Conservation (phyloP, 1,139 yeast genomes). For the Pichia sp. region DNA sequence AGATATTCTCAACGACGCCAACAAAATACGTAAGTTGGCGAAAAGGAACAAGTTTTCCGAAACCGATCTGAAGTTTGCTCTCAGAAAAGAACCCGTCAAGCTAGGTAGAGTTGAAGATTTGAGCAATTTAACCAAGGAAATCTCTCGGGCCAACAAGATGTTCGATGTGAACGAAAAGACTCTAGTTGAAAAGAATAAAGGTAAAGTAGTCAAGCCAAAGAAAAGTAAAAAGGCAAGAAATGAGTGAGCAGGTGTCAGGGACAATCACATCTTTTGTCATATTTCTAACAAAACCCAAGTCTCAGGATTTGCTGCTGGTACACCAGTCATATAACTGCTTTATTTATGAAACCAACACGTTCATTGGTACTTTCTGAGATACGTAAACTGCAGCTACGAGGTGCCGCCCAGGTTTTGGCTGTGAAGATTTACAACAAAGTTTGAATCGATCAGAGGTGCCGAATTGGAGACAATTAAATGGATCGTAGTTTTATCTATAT, state of each 20-base stretch:
- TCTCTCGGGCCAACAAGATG: slow-evolving; percentile 73
- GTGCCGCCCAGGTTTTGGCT: too few relatives aligned
- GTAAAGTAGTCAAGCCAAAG: not conserved
- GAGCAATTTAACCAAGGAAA: slow-evolving; percentile 62
- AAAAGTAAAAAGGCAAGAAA: slow-evolving; percentile 1
- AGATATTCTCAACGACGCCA: slow-evolving; percentile 60
- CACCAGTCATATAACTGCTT: too few relatives aligned
- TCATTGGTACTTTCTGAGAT: too few relatives aligned
- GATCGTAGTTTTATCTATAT: too few relatives aligned
- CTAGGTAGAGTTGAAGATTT: slow-evolving; percentile 80
- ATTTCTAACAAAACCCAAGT: not conserved
- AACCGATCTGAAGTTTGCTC: slow-evolving; percentile 81
- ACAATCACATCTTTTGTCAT: not conserved
- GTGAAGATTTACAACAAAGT: too few relatives aligned
- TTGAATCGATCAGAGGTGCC: too few relatives aligned
- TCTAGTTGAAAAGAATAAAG: slow-evolving; percentile 1
- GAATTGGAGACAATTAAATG: too few relatives aligned
- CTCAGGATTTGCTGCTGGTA: too few relatives aligned
- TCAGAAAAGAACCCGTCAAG: slow-evolving; percentile 75
- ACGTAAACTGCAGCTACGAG: too few relatives aligned
- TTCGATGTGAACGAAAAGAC: slow-evolving; percentile 40
- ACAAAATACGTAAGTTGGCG: slow-evolving; percentile 35
- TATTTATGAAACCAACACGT: too few relatives aligned
- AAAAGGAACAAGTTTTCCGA: slow-evolving; percentile 52
- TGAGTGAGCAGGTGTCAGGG: not conserved